Percentiles rank a stretch among this genome's conserved stretches.
These are phyloP conservation scores for Erodium maritimum DNA, from an alignment of 345 rosid genomes.

Conservation along the genomic window DNA sequence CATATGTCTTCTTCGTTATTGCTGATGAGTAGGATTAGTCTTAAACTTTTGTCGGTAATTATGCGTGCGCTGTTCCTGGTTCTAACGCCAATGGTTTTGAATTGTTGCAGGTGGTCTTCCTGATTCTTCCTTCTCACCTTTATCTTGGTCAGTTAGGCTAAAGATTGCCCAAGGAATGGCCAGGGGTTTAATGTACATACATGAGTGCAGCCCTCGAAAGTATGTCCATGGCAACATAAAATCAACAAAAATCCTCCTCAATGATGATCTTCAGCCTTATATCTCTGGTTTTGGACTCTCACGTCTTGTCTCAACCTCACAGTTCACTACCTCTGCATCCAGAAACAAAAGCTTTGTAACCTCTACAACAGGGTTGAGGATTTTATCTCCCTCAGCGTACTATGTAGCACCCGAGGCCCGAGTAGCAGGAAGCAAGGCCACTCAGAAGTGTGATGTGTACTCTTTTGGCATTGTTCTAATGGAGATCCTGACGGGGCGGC, in stretches of 20 bases:
- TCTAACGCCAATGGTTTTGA: background rate
- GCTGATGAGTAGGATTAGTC: too few relatives aligned
- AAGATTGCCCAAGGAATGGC: constrained; percentile 85
- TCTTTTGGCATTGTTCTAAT: constrained; percentile 71
- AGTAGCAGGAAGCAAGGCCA: constrained; percentile 45
- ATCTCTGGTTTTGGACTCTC: constrained; percentile 68
- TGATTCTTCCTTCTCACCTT: constrained; percentile 23
- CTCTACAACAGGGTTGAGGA: constrained; percentile 30
- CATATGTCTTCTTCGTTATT: background rate
- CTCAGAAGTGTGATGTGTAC: constrained; percentile 82
- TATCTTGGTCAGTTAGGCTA: constrained; percentile 71
- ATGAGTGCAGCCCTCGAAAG: constrained; percentile 63
- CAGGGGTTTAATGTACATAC: constrained; percentile 71
- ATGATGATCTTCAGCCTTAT: constrained; percentile 65
- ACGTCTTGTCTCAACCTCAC: constrained; percentile 42
- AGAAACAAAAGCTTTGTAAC: constrained; percentile 32
- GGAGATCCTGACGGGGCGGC: constrained; percentile 70
- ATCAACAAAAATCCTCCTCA: constrained; percentile 76
- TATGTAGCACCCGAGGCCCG: constrained; percentile 86
- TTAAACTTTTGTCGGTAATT: background rate
- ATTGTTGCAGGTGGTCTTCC: constrained; percentile 41
- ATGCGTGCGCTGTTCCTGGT: background rate
- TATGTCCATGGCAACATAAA: constrained; percentile 72
- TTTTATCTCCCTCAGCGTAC: constrained; percentile 30
- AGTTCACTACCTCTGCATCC: constrained; percentile 25